phyloP scores from a whole-genome alignment of 129 eudicot species.

The Chrysanthemum makinoi region DNA sequence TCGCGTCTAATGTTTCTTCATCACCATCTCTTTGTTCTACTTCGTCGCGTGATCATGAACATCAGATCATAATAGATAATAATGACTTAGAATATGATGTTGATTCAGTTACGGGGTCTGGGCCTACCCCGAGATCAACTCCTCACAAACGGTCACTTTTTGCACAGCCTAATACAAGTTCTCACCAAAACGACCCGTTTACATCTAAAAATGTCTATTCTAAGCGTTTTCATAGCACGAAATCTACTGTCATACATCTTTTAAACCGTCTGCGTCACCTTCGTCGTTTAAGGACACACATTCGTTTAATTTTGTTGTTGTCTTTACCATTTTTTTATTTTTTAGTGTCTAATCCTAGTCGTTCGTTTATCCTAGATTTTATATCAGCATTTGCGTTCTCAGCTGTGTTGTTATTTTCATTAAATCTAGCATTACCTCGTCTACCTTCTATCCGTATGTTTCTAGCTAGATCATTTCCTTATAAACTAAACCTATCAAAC shows the following conservation, averaged over 20 bases:
- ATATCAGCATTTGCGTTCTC: slow-evolving; percentile 78
- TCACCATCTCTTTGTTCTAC: slow-evolving; percentile 16
- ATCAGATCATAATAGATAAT: slow-evolving; percentile 21
- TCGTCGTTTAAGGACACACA: slow-evolving; percentile 58
- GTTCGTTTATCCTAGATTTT: slow-evolving; percentile 71
- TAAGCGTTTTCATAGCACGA: slow-evolving; percentile 26
- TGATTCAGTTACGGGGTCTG: slow-evolving; percentile 17
- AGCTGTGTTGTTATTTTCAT: slow-evolving; percentile 76
- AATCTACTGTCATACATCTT: slow-evolving; percentile 25
- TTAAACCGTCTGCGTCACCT: slow-evolving; percentile 46
- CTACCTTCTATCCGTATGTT: slow-evolving; percentile 77
- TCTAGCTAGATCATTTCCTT: slow-evolving; percentile 66
- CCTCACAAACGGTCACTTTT: slow-evolving; percentile 62
- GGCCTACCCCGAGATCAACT: slow-evolving; percentile 40
- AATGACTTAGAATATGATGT: slow-evolving; percentile 7
- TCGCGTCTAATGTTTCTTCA: slow-evolving; percentile 16
- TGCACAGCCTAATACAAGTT: slow-evolving; percentile 29
- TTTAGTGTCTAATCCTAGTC: slow-evolving; percentile 67
- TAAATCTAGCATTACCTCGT: slow-evolving; percentile 77
- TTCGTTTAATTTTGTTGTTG: slow-evolving; percentile 59
- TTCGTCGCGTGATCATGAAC: slow-evolving; percentile 11
- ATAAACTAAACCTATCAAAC: slow-evolving; percentile 35
- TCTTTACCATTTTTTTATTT: slow-evolving; percentile 87
- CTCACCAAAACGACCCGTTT: slow-evolving; percentile 28
- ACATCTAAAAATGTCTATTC: slow-evolving; percentile 22